Base-by-base conservation (phyloP, 1,284 basidiomycete genomes). In the Serendipita sp. region DNA sequence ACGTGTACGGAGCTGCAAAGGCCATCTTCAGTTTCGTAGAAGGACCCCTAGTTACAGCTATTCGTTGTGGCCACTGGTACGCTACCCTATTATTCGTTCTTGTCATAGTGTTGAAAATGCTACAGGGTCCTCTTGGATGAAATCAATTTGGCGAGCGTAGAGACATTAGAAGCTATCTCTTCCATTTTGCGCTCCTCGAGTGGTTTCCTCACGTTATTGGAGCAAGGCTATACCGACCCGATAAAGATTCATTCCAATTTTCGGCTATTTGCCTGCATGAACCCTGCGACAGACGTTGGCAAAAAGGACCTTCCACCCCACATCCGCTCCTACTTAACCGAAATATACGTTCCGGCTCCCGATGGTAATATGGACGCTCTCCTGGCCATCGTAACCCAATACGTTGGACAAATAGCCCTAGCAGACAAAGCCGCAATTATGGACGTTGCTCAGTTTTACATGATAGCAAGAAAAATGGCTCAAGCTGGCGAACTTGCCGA, bases 261-360 rank as follows among this genome's bases (percentile, higher is more conserved):
- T 75, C 88, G 95, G 30, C 77, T 99, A 5, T 99, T 99, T 70
- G 94, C 93, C 1, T 99, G 96, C 72, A 99, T 99, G 96, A 99
- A 99, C 71, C 96, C 96, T 1, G 96, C 96, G 0, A 99, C 95
- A 1, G 96, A 99, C 67, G 91, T 98, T 22, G 96, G 96, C 62
- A 99, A 99, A 78, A 95, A 93, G 70, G 95, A 98, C 69, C 83
- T 99, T 1, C 91, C 93, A 8, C 85, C 89, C 0, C 88, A 88
- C 68, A 87, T 99, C 55, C 86, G 95, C 41, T 84, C 88, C 4
- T 84, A 91, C 35, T 99, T 99, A 76, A 98, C 93, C 1, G 96
- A 99, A 73, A 83, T 99, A 61, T 94, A 95, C 70, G 94, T 98
- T 2, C 84, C 89, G 12, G 83, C 95, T 12, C 95, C 96, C 1